Evolutionary conservation across 129 eudicot species (phyloP).

Genomic region (Rutidosis leptorrhynchoides): DNA sequence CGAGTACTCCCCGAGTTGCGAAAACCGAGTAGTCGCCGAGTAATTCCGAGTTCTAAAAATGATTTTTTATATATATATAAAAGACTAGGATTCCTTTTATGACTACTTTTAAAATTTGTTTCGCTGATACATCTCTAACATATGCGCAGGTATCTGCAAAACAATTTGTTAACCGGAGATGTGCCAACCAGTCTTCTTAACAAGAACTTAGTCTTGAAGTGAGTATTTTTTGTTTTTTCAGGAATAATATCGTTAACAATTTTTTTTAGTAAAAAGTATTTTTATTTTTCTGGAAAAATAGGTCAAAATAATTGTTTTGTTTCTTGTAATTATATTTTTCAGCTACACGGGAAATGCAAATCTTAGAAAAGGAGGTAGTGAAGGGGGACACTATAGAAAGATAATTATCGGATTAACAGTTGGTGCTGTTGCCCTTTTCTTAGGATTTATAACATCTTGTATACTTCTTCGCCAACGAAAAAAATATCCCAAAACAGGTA

Average conservation of each 20-base stretch:
- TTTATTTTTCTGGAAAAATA: neutral
- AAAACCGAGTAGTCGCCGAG: too few species aligned
- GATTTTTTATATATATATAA: too few species aligned
- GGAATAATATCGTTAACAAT: conserved; percentile 8
- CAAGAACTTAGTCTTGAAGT: conserved; percentile 63
- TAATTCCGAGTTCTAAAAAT: too few species aligned
- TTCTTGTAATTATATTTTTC: conserved; percentile 13
- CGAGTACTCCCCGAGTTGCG: too few species aligned
- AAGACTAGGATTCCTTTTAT: too few species aligned
- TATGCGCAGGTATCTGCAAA: conserved; percentile 77
- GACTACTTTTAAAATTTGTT: too few species aligned
- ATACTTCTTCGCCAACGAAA: conserved; percentile 53
- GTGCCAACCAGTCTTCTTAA: conserved; percentile 66
- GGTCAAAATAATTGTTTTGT: neutral
- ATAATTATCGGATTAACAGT: conserved; percentile 66
- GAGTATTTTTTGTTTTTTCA: conserved; percentile 33
- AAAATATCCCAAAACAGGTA: conserved; percentile 49
- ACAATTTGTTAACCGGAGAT: conserved; percentile 71
- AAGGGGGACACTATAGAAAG: conserved; percentile 45
- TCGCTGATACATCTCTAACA: too few species aligned
- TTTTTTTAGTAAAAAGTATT: too few species aligned
- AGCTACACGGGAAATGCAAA: conserved; percentile 72
- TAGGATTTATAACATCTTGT: conserved; percentile 73
- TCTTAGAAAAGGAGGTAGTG: conserved; percentile 52
- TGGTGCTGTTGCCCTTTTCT: conserved; percentile 70